Percentiles rank a stretch among this genome's conserved stretches.
These are phyloP conservation scores for Penicillium psychrosexuale DNA, from an alignment of 2,329 filamentous ascomycete genomes.

Conservation along the genomic window DNA sequence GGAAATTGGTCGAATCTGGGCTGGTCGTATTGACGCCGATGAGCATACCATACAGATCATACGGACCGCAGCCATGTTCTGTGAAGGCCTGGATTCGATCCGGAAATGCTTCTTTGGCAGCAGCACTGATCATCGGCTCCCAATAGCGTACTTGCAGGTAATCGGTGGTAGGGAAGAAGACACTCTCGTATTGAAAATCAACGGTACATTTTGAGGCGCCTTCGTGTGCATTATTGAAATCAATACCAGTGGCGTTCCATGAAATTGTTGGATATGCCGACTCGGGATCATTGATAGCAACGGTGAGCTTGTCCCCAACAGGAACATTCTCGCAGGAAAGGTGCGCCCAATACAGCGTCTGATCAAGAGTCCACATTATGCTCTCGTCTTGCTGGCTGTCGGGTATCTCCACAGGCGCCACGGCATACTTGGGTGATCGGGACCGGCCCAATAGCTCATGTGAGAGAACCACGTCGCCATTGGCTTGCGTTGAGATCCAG, in stretches of 20 bases:
- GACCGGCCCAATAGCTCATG: slow-evolving; percentile 20
- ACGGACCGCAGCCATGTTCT: slow-evolving; percentile 26
- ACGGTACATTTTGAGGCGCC: slow-evolving; percentile 21
- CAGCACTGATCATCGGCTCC: slow-evolving; percentile 28
- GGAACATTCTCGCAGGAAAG: slow-evolving; percentile 24
- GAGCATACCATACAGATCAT: slow-evolving; percentile 34
- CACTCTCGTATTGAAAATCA: slow-evolving; percentile 31
- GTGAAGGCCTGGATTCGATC: slow-evolving; percentile 23
- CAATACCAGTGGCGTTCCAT: slow-evolving; percentile 30
- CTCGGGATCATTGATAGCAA: slow-evolving; percentile 22
- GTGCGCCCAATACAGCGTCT: slow-evolving; percentile 34
- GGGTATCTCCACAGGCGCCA: slow-evolving; percentile 34
- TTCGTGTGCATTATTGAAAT: slow-evolving; percentile 16
- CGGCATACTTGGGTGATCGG: slow-evolving; percentile 29
- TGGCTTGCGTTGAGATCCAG: slow-evolving; percentile 32
- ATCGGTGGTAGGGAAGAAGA: slow-evolving; percentile 29
- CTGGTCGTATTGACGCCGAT: slow-evolving; percentile 30
- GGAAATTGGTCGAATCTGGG: slow-evolving; percentile 13
- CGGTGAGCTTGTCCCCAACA: slow-evolving; percentile 18
- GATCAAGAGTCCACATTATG: slow-evolving; percentile 33
- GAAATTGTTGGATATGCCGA: slow-evolving; percentile 19
- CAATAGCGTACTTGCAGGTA: slow-evolving; percentile 36
- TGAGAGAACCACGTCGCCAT: slow-evolving; percentile 22
- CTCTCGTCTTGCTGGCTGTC: slow-evolving; percentile 18
- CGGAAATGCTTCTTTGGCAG: slow-evolving; percentile 7